Base-by-base conservation (phyloP, 2,329 filamentous ascomycete species). In the Biscogniauxia marginata region DNA sequence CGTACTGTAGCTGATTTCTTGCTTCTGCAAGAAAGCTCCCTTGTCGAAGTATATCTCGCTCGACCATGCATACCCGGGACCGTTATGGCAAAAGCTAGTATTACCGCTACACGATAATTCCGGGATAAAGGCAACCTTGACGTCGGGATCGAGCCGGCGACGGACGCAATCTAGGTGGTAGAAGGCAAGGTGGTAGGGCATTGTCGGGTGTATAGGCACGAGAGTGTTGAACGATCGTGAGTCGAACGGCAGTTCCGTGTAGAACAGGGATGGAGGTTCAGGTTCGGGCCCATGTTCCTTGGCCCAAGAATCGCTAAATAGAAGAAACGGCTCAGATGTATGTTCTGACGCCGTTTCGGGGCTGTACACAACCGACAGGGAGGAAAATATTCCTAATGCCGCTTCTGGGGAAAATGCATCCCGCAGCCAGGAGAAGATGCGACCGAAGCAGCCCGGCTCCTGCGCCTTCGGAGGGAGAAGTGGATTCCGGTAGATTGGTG, bases 151-250 rank as follows among this genome's bases (percentile, higher is more conserved):
- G 9, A 39, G 9, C 9, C 13, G 30, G 9, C 50, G 54, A 43
- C 44, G 54, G 20, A 52, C 22, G 24, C 44, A 56, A 24, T 53
- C 44, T 22, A 56, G 49, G 50, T 56, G 54, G 24, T 53, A 56
- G 45, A 56, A 39, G 16, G 54, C 49, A 11, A 56, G 45, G 24
- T 52, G 44, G 21, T 56, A 56, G 20, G 49, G 49, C 43, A 56
- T 53, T 21, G 45, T 44, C 24, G 54, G 49, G 18, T 56, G 49
- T 21, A 52, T 20, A 34, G 54, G 54, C 49, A 16, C 23, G 3
- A 56, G 9, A 16, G 44, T 49, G 19, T 25, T 39, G 19, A 53
- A 20, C 1, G 44, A 56, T 7, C 20, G 23, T 16, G 43, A 16
- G 9, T 16, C 11, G 9, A n/a, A 39, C 3, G 30, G 11, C 6